phyloP scores from a whole-genome alignment of 2,329 filamentous ascomycete species.

The Penicillium sp. region DNA sequence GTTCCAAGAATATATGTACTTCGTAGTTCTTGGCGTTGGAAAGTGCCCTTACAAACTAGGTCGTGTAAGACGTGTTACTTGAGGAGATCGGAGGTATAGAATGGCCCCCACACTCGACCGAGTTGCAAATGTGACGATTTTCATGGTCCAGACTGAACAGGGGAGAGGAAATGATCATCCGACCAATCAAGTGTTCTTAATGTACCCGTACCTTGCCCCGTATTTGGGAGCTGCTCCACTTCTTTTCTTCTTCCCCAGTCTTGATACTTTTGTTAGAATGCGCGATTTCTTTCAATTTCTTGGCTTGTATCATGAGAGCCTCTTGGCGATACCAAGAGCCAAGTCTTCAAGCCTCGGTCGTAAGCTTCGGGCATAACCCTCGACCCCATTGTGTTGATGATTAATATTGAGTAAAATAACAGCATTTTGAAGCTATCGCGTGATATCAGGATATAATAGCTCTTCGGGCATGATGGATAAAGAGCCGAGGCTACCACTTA shows the following conservation, averaged over 20 bases:
- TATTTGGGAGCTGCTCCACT: too few relatives aligned
- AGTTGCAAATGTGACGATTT: not conserved
- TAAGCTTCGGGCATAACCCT: not conserved
- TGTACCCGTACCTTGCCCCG: not conserved
- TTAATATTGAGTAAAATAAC: not conserved
- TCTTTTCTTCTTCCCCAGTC: not conserved
- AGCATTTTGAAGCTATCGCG: not conserved
- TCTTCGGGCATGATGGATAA: too few relatives aligned
- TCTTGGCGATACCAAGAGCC: not conserved
- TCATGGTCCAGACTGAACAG: not conserved
- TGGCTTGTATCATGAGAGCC: not conserved
- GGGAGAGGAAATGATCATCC: not conserved
- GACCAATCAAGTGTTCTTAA: not conserved
- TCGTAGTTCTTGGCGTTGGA: not conserved
- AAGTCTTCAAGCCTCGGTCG: not conserved
- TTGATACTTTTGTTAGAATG: not conserved
- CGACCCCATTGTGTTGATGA: not conserved
- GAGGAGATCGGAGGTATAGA: not conserved
- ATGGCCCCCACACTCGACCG: not conserved
- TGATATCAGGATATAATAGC: too few relatives aligned
- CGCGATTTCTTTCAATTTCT: not conserved
- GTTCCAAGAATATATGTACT: not conserved
- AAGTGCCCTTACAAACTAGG: not conserved
- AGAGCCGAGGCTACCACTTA: too few relatives aligned
- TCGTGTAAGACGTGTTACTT: not conserved